These are phyloP conservation scores for Xylariaceae sp. DNA, from an alignment of 2,329 filamentous ascomycete species.

Conservation along the genomic window DNA sequence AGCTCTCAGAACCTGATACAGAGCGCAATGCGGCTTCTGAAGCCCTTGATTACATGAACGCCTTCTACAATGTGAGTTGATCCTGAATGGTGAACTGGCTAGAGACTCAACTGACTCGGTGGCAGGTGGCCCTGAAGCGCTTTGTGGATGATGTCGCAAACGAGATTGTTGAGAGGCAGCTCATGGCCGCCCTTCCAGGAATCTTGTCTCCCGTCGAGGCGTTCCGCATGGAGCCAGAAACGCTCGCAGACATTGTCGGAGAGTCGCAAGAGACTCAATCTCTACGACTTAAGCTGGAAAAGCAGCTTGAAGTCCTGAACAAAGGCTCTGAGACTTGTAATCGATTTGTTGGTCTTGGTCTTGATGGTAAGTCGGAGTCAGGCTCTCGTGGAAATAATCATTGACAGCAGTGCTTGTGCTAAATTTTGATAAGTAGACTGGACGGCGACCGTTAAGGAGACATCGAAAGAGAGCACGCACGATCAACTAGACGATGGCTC, in stretches of 20 bases:
- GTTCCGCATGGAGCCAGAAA: conserved; percentile 33
- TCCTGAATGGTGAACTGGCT: background rate
- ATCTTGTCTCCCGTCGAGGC: conserved; percentile 39
- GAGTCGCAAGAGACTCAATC: conserved; percentile 36
- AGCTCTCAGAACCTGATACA: conserved; percentile 23
- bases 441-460: no score
- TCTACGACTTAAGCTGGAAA: conserved; percentile 34
- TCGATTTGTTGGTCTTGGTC: conserved; percentile 28
- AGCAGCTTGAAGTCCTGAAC: conserved; percentile 35
- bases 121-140: conserved; percentile 40
- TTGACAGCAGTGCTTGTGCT: no score
- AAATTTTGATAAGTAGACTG: no score
- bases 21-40: conserved; percentile 30
- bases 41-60: conserved; percentile 33
- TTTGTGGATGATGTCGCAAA: conserved; percentile 41
- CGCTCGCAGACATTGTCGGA: conserved; percentile 37
- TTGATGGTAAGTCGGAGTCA: conserved; percentile 15
- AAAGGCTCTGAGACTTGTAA: conserved; percentile 37
- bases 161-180: conserved; percentile 38
- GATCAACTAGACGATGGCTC: no score
- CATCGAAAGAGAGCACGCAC: no score
- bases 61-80: conserved; percentile 33
- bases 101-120: no score
- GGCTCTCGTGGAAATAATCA: no score
- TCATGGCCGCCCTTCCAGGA: conserved; percentile 33